phyloP scores from a whole-genome alignment of 1,284 basidiomycete genomes.

The Sporisorium sorghi region DNA sequence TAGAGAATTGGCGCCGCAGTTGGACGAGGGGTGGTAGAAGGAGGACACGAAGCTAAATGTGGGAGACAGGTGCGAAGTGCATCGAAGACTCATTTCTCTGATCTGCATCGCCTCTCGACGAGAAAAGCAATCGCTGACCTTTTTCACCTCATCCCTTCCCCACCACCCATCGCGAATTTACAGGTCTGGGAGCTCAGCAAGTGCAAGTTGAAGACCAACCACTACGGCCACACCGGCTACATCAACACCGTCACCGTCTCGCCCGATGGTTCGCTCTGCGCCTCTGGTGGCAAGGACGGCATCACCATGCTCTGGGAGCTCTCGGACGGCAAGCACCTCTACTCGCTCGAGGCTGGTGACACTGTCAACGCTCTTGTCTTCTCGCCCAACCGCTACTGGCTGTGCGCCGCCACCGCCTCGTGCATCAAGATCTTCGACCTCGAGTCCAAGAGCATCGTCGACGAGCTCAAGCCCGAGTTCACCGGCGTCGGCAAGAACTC shows the following conservation, averaged over 20 bases:
- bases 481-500: conserved; percentile 77
- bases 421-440: conserved; percentile 84
- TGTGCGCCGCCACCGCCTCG: conserved; percentile 96
- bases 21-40: no score
- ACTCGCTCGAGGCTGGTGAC: conserved; percentile 98
- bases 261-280: conserved; percentile 97
- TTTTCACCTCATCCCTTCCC: not conserved
- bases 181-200: conserved; percentile 99
- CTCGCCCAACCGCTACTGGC: conserved; percentile 92
- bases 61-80: no score
- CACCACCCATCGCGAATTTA: not conserved
- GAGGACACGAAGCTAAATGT: no score
- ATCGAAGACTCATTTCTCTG: no score
- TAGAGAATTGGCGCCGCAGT: conserved; percentile 6
- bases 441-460: conserved; percentile 87
- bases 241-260: conserved; percentile 99
- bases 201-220: conserved; percentile 99
- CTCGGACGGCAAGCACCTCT: conserved; percentile 99
- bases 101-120: not conserved
- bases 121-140: conserved; percentile 15
- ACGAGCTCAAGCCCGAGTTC: conserved; percentile 83
- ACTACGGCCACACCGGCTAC: conserved; percentile 99
- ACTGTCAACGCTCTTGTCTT: conserved; percentile 99
- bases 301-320: conserved; percentile 99
- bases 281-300: conserved; percentile 95